Evolutionary conservation across 495 filamentous ascomycete species (phyloP), one percentile per base, ranked within the genome.

Genomic region (Aspergillus avenaceus): DNA sequence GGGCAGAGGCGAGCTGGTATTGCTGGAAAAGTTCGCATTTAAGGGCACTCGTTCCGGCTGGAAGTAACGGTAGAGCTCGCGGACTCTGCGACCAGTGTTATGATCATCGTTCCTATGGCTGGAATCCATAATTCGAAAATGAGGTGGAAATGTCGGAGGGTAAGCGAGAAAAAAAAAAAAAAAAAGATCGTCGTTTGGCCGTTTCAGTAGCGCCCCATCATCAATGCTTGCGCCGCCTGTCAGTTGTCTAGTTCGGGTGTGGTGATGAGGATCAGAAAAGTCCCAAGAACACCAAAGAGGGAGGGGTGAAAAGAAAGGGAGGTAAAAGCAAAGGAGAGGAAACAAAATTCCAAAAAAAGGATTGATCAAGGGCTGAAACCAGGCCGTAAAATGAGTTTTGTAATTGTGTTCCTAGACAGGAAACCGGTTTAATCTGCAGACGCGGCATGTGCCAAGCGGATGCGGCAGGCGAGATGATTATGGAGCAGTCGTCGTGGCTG

Each of bases 1-100:
- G 6, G 38, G 16, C 18, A 19, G 25, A 7, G 47, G 19, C 4
- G 42, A 41, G 11, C 24, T 32, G 18, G 9, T 29, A 26, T 54
- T 52, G 12, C 36, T 51, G 1, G 44, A 44, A n/a, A 49, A 49
- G n/a, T 48, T 21, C 14, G 31, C 26, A 44, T 53, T 14, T 43
- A 50, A 22, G 1, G 49, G 31, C 1, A 50, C 25, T 5, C 55
- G 59, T 38, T 63, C 55, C 1, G 74, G 75, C 23, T 66, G 65
- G 47, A 74, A 78, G 47, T 73, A 78, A 13, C 71, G 73, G 54
- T 72, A 75, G 14, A 78, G 54, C 51, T 78, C 75, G 28, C 67
- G 69, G 36, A 66, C 66, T 42, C 75, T 58, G 38, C 69, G 70
- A 47, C 64, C 63, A 42, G 63, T 54, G 22, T 37, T 52, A 44